phyloP scores from a whole-genome alignment of 2,329 filamentous ascomycete species.

The Fusarium sp. region DNA sequence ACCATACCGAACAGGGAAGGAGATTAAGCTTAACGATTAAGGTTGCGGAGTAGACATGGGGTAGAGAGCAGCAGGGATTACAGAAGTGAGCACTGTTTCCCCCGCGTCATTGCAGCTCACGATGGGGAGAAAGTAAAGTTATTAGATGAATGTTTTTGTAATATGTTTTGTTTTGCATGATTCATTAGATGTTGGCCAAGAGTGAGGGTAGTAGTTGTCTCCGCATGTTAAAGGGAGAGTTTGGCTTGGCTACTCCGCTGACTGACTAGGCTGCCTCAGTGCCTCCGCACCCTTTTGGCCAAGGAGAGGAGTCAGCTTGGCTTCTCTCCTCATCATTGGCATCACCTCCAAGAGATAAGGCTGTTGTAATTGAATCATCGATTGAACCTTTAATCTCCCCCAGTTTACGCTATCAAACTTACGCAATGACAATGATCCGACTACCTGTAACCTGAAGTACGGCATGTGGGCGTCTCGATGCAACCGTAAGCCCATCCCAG shows the following conservation, averaged over 20 bases:
- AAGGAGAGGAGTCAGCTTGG: not conserved
- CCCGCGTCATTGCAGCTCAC: not conserved
- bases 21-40: conserved; percentile 30
- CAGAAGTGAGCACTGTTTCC: not conserved
- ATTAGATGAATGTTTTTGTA: not conserved
- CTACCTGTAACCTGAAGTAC: not conserved
- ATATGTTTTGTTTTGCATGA: not conserved
- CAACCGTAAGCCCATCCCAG: not conserved
- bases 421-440: not conserved
- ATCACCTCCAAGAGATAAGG: not conserved
- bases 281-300: not conserved
- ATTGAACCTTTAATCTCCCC: not conserved
- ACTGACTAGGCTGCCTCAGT: not conserved
- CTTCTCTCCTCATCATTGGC: not conserved
- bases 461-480: not conserved
- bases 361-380: not conserved
- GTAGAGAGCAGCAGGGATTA: not conserved
- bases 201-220: not conserved
- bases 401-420: not conserved
- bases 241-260: not conserved
- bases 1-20: conserved; percentile 26
- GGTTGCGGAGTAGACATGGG: conserved; percentile 20
- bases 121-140: not conserved
- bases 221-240: not conserved
- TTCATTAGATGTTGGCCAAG: conserved; percentile 2